Base-by-base conservation (phyloP, 2,329 filamentous ascomycete genomes). In the Fusarium virguliforme region DNA sequence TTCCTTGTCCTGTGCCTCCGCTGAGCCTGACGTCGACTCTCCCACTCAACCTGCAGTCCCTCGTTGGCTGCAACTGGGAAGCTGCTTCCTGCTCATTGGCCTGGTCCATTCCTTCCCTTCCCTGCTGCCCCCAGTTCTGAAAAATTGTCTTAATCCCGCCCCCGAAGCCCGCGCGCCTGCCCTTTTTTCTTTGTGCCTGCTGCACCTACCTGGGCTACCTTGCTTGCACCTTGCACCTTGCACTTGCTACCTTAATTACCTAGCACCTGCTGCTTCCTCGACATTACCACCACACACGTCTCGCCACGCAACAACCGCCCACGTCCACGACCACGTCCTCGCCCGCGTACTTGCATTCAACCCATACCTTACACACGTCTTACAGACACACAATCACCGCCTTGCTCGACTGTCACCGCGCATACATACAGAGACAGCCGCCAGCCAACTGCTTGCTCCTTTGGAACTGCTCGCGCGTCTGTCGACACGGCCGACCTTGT, bases 101-200 rank as follows among this genome's bases (percentile, higher is more conserved):
- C 59, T 72, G 58, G 46, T 68, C 43, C 71, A 70, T 70, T 74
- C 65, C 67, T 74, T 74, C 61, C 67, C 65, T 73, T 67, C 70
- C 69, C 41, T 70, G 65, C 59, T 67, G 60, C 64, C 64, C 64
- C 60, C 62, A 58, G 67, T 64, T 62, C 70, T 73, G 67, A 70
- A 76, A 76, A 75, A 72, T 73, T 75, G 69, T 71, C 71, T 73
- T 70, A 70, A 70, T 73, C 67, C 74, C 73, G 71, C 72, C 72
- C 74, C 66, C 51, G 63, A 53, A 66, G 55, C 56, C 58, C 57
- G 30, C 68, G 72, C 65, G 48, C 70, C 64, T 74, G 59, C 64
- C 64, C 62, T 72, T 71, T 60, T 57, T 66, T 57, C 59, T 64
- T 60, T 54, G 64, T 68, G 62, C 69, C 64, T 67, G 35, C 65